These are phyloP conservation scores for Diutina pseudorugosa DNA, from an alignment of 1,139 yeast species.

Conservation along the genomic window DNA sequence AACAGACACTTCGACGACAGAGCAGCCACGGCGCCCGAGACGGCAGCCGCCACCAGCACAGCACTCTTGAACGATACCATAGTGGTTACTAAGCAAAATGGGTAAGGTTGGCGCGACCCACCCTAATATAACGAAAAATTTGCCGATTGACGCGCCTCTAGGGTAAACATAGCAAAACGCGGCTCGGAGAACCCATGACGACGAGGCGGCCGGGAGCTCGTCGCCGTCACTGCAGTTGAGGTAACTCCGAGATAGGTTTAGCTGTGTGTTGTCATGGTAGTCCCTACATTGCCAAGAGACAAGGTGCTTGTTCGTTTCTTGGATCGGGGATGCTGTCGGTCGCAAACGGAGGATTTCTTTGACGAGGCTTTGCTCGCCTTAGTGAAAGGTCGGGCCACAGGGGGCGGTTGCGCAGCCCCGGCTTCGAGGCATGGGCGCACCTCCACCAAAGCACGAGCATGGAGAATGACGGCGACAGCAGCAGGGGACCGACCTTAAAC, in stretches of 20 bases:
- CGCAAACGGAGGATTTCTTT: too few relatives aligned
- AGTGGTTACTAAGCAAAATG: not conserved
- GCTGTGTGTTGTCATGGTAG: too few relatives aligned
- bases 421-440: not conserved
- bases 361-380: not conserved
- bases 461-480: not conserved
- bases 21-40: not conserved
- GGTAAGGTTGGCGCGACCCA: not conserved
- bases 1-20: conserved; percentile 19
- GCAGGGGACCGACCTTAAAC: too few relatives aligned
- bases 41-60: not conserved
- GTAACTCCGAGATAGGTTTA: too few relatives aligned
- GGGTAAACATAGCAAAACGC: not conserved
- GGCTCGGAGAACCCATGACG: not conserved
- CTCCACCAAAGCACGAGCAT: not conserved
- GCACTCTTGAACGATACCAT: conserved; percentile 1
- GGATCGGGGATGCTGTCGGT: too few relatives aligned
- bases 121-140: not conserved
- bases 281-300: too few relatives aligned
- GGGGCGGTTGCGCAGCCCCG: not conserved
- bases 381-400: not conserved
- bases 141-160: not conserved
- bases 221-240: too few relatives aligned
- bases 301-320: too few relatives aligned
- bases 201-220: not conserved